A percentile compares a stretch with the other conserved stretches of the same genome.
Conservation (phyloP, 192 early-diverging fungal species). For the Gonapodya prolifera region DNA sequence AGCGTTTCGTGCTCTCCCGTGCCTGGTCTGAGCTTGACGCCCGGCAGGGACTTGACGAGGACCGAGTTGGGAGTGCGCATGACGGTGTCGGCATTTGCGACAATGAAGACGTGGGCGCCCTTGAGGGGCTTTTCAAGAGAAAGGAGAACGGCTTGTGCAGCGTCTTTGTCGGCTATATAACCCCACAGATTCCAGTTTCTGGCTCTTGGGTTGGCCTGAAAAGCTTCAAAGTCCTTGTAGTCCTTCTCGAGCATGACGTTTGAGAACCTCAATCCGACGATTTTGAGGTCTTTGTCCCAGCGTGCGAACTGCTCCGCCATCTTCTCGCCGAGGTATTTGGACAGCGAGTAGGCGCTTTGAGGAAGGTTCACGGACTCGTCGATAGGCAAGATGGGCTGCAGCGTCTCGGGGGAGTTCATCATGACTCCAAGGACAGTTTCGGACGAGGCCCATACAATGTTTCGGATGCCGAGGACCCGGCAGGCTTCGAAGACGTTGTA, state of each 20-base stretch:
- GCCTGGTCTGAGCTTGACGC: background rate
- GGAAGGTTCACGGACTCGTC: background rate
- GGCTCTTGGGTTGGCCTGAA: background rate
- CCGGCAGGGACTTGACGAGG: background rate
- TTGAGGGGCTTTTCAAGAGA: background rate
- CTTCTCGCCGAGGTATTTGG: conserved; percentile 3
- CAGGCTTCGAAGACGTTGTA: conserved; percentile 4
- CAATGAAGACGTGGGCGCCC: background rate
- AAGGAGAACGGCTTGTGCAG: background rate
- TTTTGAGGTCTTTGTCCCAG: background rate
- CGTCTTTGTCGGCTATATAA: background rate
- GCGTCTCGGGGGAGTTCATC: background rate
- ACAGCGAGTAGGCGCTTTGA: background rate
- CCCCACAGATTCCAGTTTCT: background rate
- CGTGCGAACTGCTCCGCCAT: conserved; percentile 3
- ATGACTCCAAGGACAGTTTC: conserved; percentile 1
- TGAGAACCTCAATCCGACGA: background rate
- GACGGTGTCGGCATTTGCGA: conserved; percentile 2
- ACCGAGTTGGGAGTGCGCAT: background rate
- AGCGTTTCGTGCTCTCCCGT: background rate
- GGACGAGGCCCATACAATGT: background rate
- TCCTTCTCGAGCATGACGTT: background rate
- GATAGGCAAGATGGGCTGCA: background rate
- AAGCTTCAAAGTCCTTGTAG: background rate
- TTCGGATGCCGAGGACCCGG: background rate